Conservation (phyloP, 192 early-diverging fungal genomes). For the Backusella macrospora region DNA sequence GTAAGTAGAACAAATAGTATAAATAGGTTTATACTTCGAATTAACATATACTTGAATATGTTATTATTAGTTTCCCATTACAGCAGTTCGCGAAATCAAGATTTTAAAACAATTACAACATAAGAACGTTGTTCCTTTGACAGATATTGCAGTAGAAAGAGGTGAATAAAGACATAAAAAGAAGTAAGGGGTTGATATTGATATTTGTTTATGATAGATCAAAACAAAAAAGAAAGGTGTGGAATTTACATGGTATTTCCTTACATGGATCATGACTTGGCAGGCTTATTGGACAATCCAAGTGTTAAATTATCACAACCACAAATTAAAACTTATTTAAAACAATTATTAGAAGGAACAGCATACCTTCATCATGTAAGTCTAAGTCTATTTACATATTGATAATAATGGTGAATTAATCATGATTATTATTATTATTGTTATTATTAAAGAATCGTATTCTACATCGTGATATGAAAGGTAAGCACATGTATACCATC, state of each 20-base stretch:
- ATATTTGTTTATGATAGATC: slow-evolving; percentile 8
- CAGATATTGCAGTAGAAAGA: slow-evolving; percentile 74
- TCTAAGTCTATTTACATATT: not conserved
- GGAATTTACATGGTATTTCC: slow-evolving; percentile 96
- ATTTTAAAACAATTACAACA: slow-evolving; percentile 86
- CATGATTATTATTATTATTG: not conserved
- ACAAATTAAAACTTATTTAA: slow-evolving; percentile 92
- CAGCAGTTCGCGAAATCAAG: slow-evolving; percentile 95
- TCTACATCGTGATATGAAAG: not conserved
- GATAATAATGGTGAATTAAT: not conserved
- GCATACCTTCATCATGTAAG: slow-evolving; percentile 78
- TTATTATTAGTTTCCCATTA: slow-evolving; percentile 75
- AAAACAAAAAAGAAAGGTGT: slow-evolving; percentile 40
- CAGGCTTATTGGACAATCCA: slow-evolving; percentile 90
- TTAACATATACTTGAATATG: not conserved
- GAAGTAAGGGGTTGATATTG: not conserved
- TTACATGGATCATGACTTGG: slow-evolving; percentile 98
- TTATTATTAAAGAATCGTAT: slow-evolving; percentile 48
- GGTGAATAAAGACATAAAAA: slow-evolving; percentile 38
- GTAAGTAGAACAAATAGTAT: slow-evolving; percentile 15
- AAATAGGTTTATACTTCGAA: no score
- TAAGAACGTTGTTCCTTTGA: slow-evolving; percentile 74
- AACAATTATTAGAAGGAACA: slow-evolving; percentile 92
- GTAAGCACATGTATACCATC: no score
- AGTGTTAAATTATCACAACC: slow-evolving; percentile 60